Evolutionary conservation across 257 asterid genomes (phyloP), one percentile per base, ranked within the genome.

Genomic region (Fraxinus quadrangulata): DNA sequence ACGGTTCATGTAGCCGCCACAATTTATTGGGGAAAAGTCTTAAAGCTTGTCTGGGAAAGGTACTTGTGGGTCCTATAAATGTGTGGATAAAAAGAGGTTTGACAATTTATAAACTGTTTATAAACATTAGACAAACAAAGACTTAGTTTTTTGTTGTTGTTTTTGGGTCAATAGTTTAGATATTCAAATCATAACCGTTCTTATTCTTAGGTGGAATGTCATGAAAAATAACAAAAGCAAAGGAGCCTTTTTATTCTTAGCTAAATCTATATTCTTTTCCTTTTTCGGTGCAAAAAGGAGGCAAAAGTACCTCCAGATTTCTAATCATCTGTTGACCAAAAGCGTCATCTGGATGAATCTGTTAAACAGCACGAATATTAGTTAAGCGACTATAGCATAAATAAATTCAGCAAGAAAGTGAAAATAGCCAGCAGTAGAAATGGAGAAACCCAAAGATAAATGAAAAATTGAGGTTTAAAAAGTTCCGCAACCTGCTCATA

Each of bases 281-380:
- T 63, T 11, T 63, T 63, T 36, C 70, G 49, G 70, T 31, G 67
- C 49, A 47, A 65, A 28, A 42, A 70, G 74, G 61, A 71, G n/a
- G 76, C 54, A 74, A 70, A 26, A 70, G 45, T 88, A 96, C 99
- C 99, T 96, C 99, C 86, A 96, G 89, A 83, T 96, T 96, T 85
- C 85, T 90, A 68, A 96, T 89, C 99, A 96, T 96, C 80, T 96
- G 99, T 86, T 92, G 92, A 75, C 99, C 99, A 86, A 96, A 96
- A 45, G 99, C 98, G 85, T 96, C 99, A 76, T 96, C 88, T 26
- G 99, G 99, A 85, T 70, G 99, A 83, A 96, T 96, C 99, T 96
- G 86, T 78, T 37, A 67, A 74, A 77, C 67, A 70, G 69, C 78
- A 70, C 21, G 81, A 69, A 68, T 30, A 51, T 80, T 71, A 66